Conservation (phyloP, 176 grass and related monocot species). For the Urochloa ruziziensis region DNA sequence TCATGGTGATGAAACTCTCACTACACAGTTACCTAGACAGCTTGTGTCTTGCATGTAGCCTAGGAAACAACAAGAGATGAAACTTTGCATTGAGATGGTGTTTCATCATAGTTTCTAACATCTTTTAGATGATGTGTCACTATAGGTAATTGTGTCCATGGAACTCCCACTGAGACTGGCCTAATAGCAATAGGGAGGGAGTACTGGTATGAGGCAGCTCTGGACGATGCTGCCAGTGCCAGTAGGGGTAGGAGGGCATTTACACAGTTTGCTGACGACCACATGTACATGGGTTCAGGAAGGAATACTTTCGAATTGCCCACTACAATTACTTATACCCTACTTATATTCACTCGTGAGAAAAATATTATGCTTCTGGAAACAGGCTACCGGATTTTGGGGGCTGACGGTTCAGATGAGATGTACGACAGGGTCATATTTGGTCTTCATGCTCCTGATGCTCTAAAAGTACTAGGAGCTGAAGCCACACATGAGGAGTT, state of each 20-base stretch:
- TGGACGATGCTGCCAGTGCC: background rate
- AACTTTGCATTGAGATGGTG: no score
- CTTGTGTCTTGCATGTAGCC: no score
- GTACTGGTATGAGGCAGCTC: background rate
- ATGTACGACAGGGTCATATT: slow-evolving; percentile 67
- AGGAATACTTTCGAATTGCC: background rate
- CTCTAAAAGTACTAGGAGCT: slow-evolving; percentile 62
- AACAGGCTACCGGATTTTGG: slow-evolving; percentile 49
- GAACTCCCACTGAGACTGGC: no score
- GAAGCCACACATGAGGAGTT: slow-evolving; percentile 67
- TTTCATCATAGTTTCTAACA: no score
- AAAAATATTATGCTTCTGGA: background rate
- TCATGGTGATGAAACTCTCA: no score
- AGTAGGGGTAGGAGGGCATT: background rate
- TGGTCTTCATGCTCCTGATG: slow-evolving; percentile 63
- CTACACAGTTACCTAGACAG: no score
- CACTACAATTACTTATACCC: background rate
- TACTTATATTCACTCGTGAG: slow-evolving; percentile 2
- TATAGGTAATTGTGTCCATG: no score
- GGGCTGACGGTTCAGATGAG: slow-evolving; percentile 45
- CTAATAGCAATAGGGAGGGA: no score
- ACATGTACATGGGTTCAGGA: background rate
- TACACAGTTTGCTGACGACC: background rate
- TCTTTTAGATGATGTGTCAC: no score
- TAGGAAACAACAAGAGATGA: no score